phyloP scores from a whole-genome alignment of 140 eudicot genomes.

The Artemisia princeps region DNA sequence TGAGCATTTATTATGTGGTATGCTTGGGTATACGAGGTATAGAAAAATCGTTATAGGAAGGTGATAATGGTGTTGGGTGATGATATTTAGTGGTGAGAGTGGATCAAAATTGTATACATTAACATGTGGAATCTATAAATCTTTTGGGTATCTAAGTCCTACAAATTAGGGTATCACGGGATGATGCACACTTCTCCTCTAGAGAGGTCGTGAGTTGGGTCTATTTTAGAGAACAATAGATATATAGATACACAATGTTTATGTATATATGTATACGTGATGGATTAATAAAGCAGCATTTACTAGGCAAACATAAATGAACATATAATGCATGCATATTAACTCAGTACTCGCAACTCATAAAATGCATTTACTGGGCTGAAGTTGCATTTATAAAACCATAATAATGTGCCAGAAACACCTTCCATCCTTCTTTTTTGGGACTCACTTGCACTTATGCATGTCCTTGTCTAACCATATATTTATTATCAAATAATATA shows the following conservation, averaged over 20 bases:
- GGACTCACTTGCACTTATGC: conserved; percentile 28
- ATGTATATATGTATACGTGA: conserved; percentile 12
- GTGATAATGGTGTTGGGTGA: too few relatives aligned
- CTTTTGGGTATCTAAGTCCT: conserved; percentile 7
- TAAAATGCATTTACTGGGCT: conserved; percentile 27
- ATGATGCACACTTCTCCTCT: conserved; percentile 6
- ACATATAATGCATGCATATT: conserved; percentile 19
- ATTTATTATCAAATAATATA: conserved; percentile 9
- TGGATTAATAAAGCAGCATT: not conserved
- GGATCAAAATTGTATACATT: too few relatives aligned
- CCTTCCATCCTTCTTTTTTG: conserved; percentile 18
- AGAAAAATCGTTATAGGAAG: too few relatives aligned
- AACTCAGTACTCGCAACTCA: conserved; percentile 20
- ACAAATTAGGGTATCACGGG: conserved; percentile 31
- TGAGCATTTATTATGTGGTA: too few relatives aligned
- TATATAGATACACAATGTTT: not conserved
- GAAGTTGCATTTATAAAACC: conserved; percentile 31
- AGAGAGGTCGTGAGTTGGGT: conserved; percentile 21
- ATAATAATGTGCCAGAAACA: conserved; percentile 25
- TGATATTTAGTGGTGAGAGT: too few relatives aligned
- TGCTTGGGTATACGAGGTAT: too few relatives aligned
- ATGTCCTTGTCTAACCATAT: conserved; percentile 19
- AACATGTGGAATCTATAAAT: not conserved
- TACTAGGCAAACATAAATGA: conserved; percentile 6
- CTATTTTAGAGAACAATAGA: conserved; percentile 10